phyloP scores from a whole-genome alignment of 2,329 filamentous ascomycete genomes.

The Didymella glomerata region DNA sequence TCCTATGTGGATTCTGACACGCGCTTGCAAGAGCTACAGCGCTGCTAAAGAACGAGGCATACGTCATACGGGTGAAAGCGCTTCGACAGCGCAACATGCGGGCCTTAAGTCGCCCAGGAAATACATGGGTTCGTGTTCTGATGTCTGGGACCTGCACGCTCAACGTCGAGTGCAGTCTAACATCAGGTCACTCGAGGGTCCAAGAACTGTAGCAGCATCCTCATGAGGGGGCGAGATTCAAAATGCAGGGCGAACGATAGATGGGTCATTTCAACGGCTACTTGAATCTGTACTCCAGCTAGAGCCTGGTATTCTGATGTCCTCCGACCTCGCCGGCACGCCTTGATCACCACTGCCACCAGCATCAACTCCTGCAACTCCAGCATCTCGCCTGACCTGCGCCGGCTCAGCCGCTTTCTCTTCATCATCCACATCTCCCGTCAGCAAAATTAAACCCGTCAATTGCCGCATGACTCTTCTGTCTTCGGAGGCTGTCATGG shows the following conservation, averaged over 20 bases:
- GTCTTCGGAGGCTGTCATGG: constrained; percentile 29
- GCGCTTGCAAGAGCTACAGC: constrained; percentile 16
- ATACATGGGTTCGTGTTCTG: not conserved
- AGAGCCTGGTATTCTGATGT: not conserved
- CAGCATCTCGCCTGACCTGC: not conserved
- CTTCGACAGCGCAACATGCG: constrained; percentile 7
- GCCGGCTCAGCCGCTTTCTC: not conserved
- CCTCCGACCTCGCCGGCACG: not conserved
- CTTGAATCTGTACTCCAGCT: not conserved
- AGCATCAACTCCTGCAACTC: not conserved
- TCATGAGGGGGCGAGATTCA: too few species aligned
- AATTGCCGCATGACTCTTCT: constrained; percentile 19
- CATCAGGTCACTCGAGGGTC: too few species aligned
- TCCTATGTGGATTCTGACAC: constrained; percentile 12
- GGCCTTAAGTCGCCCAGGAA: not conserved
- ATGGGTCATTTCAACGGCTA: too few species aligned
- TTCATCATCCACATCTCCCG: not conserved
- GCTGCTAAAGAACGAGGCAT: constrained; percentile 18
- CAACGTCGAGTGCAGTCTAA: constrained; percentile 5
- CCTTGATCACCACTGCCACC: not conserved
- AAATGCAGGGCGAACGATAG: not conserved
- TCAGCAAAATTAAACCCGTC: constrained; percentile 20
- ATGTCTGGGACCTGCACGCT: not conserved
- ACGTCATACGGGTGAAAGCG: constrained; percentile 26
- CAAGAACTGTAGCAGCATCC: too few species aligned